Conservation (phyloP, 257 asterid species). For the Gentiana straminea region DNA sequence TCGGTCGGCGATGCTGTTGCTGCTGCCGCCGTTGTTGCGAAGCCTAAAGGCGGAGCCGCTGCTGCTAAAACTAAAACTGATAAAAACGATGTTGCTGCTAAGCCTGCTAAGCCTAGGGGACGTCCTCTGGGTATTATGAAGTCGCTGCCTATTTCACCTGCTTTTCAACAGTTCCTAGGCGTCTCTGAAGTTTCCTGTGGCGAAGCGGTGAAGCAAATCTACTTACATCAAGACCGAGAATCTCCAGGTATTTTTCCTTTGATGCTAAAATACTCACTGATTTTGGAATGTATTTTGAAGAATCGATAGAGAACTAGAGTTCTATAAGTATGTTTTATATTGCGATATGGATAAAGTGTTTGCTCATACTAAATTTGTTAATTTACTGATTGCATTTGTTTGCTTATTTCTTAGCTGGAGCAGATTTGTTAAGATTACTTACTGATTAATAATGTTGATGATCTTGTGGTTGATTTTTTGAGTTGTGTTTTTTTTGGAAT, state of each 20-base stretch:
- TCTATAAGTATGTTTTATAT: too few species aligned
- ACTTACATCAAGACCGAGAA: slow-evolving; percentile 26
- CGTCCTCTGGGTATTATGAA: slow-evolving; percentile 11
- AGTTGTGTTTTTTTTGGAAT: too few species aligned
- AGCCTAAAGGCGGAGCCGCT: not conserved
- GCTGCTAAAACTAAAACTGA: not conserved
- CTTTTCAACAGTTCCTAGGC: slow-evolving; percentile 22
- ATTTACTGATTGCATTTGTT: too few species aligned
- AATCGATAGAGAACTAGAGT: too few species aligned
- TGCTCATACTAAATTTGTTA: too few species aligned
- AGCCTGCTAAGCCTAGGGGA: slow-evolving; percentile 4
- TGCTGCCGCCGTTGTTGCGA: slow-evolving; percentile 15
- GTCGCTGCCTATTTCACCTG: slow-evolving; percentile 18
- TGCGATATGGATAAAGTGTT: too few species aligned
- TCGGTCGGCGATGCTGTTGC: too few species aligned
- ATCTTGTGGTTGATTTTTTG: too few species aligned
- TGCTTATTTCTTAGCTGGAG: too few species aligned
- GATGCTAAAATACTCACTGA: not conserved
- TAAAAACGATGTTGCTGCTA: slow-evolving; percentile 15
- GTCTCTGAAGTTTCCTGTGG: slow-evolving; percentile 17
- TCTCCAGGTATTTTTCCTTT: slow-evolving; percentile 21
- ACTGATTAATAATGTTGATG: too few species aligned
- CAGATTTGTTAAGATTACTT: too few species aligned
- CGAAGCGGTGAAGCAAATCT: slow-evolving; percentile 23
- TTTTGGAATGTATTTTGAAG: too few species aligned